Evolutionary conservation across 768 basidiomycete genomes (phyloP).

Genomic region (Sarcomyxa edulis): DNA sequence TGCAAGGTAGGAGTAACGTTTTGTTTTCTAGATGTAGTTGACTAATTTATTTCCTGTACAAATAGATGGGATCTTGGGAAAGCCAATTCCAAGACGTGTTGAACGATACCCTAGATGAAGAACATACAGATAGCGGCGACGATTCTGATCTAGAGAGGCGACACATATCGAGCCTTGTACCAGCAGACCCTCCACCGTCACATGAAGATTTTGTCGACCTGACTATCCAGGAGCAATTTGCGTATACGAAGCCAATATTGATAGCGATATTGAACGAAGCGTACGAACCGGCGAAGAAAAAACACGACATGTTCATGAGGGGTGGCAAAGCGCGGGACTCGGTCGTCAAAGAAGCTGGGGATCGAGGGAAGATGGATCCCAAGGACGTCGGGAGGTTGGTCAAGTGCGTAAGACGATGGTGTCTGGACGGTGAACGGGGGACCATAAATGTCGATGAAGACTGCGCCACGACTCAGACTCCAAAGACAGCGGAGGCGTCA

Average conservation of each 20-base stretch:
- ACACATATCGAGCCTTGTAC: slow-evolving; percentile 36
- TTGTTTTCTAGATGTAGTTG: background rate
- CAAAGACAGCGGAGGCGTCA: too few relatives aligned
- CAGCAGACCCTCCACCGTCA: slow-evolving; percentile 35
- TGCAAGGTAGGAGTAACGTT: slow-evolving; percentile 42
- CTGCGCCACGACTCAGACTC: too few relatives aligned
- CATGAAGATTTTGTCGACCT: slow-evolving; percentile 41
- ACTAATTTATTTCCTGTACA: background rate
- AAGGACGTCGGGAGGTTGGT: slow-evolving; percentile 30
- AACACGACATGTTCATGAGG: slow-evolving; percentile 51
- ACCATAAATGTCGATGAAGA: slow-evolving; percentile 10
- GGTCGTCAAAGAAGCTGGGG: slow-evolving; percentile 28
- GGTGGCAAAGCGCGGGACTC: slow-evolving; percentile 45
- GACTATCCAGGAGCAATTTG: slow-evolving; percentile 52
- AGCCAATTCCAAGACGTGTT: slow-evolving; percentile 36
- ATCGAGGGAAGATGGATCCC: slow-evolving; percentile 38
- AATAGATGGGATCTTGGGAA: slow-evolving; percentile 51
- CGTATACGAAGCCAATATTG: slow-evolving; percentile 61
- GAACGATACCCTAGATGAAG: slow-evolving; percentile 32
- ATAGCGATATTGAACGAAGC: slow-evolving; percentile 48
- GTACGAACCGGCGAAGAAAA: slow-evolving; percentile 46
- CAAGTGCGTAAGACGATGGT: slow-evolving; percentile 34
- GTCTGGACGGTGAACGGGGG: slow-evolving; percentile 27
- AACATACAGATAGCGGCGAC: slow-evolving; percentile 22
- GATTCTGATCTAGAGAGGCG: slow-evolving; percentile 16